Evolutionary conservation across 2,329 filamentous ascomycete genomes (phyloP).

Genomic region (Talaromyces sp.): DNA sequence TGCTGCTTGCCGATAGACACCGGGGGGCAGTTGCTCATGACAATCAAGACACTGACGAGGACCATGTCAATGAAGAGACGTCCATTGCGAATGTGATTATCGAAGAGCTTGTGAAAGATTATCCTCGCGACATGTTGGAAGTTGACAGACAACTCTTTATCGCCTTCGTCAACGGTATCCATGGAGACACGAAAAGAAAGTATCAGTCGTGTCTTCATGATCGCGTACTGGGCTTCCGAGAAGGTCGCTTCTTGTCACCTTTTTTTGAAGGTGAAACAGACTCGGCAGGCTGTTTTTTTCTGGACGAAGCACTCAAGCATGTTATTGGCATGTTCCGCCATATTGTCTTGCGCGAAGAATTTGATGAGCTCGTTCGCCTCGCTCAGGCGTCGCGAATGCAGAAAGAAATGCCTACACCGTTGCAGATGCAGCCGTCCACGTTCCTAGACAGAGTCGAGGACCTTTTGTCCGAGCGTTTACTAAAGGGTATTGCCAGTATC

Average conservation of each 20-base stretch:
- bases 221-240: slow-evolving; percentile 33
- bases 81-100: slow-evolving; percentile 20
- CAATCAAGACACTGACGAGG: slow-evolving; percentile 7
- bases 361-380: slow-evolving; percentile 32
- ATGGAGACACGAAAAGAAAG: slow-evolving; percentile 31
- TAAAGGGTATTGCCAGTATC: slow-evolving; percentile 29
- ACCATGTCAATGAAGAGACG: slow-evolving; percentile 20
- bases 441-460: slow-evolving; percentile 35
- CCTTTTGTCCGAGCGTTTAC: slow-evolving; percentile 35
- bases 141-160: slow-evolving; percentile 39
- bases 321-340: slow-evolving; percentile 42
- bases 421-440: slow-evolving; percentile 18
- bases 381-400: slow-evolving; percentile 24
- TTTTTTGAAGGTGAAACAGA: slow-evolving; percentile 32
- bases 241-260: slow-evolving; percentile 31
- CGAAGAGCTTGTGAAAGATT: slow-evolving; percentile 24
- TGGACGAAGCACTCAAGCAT: slow-evolving; percentile 37
- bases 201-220: slow-evolving; percentile 34
- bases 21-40: neutral
- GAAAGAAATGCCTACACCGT: slow-evolving; percentile 15
- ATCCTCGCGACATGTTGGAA: slow-evolving; percentile 36
- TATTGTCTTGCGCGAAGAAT: slow-evolving; percentile 36
- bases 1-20: slow-evolving; percentile 30
- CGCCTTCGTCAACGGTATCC: slow-evolving; percentile 44
- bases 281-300: slow-evolving; percentile 35